Conservation (phyloP, 805 yeast genomes). For the Komagataella populi region DNA sequence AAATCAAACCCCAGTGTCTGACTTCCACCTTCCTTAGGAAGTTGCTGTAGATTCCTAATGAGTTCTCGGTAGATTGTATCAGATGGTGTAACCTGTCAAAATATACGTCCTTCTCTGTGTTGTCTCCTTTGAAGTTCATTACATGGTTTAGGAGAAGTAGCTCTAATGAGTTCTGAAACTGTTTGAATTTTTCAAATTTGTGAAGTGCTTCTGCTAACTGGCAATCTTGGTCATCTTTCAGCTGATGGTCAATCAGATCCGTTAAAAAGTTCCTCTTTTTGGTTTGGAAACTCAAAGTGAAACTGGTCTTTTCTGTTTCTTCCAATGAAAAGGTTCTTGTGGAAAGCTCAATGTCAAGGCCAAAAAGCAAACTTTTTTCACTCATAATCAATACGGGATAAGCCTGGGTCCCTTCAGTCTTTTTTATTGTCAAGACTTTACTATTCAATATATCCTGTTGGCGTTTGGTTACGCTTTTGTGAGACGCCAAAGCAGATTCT, state of each 20-base stretch:
- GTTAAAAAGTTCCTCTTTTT: conserved; percentile 29
- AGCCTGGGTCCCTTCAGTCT: conserved; percentile 20
- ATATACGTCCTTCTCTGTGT: conserved; percentile 6
- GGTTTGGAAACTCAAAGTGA: conserved; percentile 2
- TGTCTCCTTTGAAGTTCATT: conserved; percentile 5
- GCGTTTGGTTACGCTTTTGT: not conserved
- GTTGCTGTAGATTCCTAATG: conserved; percentile 28
- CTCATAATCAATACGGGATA: conserved; percentile 34
- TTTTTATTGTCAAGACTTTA: conserved; percentile 5
- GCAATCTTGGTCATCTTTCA: not conserved
- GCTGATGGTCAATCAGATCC: conserved; percentile 23
- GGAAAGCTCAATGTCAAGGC: conserved; percentile 28
- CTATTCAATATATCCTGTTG: not conserved
- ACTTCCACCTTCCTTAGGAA: conserved; percentile 42
- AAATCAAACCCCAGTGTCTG: conserved; percentile 35
- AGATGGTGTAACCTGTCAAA: conserved; percentile 17
- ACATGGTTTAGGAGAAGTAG: conserved; percentile 27
- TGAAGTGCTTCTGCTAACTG: conserved; percentile 6
- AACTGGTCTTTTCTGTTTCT: not conserved
- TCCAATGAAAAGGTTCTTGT: not conserved
- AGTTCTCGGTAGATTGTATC: conserved; percentile 16
- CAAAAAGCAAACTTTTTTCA: conserved; percentile 33
- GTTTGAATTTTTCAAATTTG: conserved; percentile 25
- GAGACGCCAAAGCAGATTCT: conserved; percentile 4
- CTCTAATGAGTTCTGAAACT: conserved; percentile 36